phyloP scores from a whole-genome alignment of 192 early-diverging fungal species.

The Backusella sp. region DNA sequence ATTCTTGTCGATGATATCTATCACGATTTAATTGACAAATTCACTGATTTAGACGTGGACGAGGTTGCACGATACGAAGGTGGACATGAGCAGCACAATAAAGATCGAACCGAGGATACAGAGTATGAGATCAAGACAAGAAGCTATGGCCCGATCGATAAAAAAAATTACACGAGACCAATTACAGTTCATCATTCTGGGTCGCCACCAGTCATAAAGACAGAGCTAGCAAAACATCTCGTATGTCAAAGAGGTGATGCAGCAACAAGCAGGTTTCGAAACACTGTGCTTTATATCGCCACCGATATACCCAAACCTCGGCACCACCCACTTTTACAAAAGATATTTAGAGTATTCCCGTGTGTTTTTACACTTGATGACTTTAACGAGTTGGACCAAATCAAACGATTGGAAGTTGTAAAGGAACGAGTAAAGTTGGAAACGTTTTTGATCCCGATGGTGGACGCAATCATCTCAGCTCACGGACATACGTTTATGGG shows the following conservation, averaged over 20 bases:
- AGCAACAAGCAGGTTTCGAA: conserved; percentile 2
- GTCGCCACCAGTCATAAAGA: background rate
- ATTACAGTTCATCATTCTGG: conserved; percentile 22
- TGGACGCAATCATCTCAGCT: conserved; percentile 55
- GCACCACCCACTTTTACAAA: conserved; percentile 44
- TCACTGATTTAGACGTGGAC: conserved; percentile 36
- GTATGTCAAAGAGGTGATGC: conserved; percentile 1
- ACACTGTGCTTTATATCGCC: conserved; percentile 51
- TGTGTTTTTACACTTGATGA: conserved; percentile 51
- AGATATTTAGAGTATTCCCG: conserved; percentile 45
- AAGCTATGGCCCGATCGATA: background rate
- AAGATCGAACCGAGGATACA: conserved; percentile 33
- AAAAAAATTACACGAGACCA: conserved; percentile 3
- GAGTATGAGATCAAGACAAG: conserved; percentile 38
- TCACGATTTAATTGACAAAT: conserved; percentile 37
- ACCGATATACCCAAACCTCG: conserved; percentile 50
- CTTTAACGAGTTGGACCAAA: conserved; percentile 42
- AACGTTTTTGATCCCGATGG: conserved; percentile 51
- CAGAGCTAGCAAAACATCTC: background rate
- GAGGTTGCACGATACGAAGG: conserved; percentile 30
- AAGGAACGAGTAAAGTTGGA: conserved; percentile 45
- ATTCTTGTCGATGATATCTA: conserved; percentile 51
- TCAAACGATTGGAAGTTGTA: conserved; percentile 29
- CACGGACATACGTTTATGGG: conserved; percentile 51
- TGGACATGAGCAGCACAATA: conserved; percentile 21